phyloP scores from a whole-genome alignment of 208 protist genomes.

The Acanthamoeba triangularis region DNA sequence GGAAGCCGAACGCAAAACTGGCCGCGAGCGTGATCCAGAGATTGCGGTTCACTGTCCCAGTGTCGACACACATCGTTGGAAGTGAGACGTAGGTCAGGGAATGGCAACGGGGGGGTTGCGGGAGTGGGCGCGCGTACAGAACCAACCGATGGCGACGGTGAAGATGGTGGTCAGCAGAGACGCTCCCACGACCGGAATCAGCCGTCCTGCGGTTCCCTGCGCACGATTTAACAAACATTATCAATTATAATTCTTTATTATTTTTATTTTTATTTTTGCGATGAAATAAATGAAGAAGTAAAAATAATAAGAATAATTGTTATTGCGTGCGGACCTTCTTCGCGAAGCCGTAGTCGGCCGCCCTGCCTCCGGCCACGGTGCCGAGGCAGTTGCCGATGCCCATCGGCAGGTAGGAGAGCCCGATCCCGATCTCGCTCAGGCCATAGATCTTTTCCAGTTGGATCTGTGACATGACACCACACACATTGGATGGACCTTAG shows the following conservation, averaged over 20 bases:
- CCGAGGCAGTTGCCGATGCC: background rate
- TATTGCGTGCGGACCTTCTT: background rate
- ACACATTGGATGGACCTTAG: too few relatives aligned
- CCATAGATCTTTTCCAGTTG: conserved; percentile 22
- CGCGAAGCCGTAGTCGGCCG: background rate
- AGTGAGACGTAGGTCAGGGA: background rate
- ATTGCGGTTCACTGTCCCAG: conserved; percentile 25
- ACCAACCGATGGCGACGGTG: background rate
- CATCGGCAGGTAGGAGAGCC: background rate
- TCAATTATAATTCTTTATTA: too few relatives aligned
- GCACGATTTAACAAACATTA: too few relatives aligned
- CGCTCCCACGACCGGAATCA: background rate
- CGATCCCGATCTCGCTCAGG: conserved; percentile 7
- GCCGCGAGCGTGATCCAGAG: conserved; percentile 3
- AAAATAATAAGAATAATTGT: too few relatives aligned
- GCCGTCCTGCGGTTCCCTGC: conserved; percentile 10
- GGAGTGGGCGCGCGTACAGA: background rate
- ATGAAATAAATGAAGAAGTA: too few relatives aligned
- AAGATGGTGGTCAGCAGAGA: background rate
- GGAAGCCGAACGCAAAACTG: conserved; percentile 15
- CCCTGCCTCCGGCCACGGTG: background rate
- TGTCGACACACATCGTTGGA: background rate
- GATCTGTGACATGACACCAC: background rate
- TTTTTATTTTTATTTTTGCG: too few relatives aligned
- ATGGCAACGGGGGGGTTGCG: background rate